phyloP scores from a whole-genome alignment of 2,329 filamentous ascomycete genomes.

The Emmonsia crescens region DNA sequence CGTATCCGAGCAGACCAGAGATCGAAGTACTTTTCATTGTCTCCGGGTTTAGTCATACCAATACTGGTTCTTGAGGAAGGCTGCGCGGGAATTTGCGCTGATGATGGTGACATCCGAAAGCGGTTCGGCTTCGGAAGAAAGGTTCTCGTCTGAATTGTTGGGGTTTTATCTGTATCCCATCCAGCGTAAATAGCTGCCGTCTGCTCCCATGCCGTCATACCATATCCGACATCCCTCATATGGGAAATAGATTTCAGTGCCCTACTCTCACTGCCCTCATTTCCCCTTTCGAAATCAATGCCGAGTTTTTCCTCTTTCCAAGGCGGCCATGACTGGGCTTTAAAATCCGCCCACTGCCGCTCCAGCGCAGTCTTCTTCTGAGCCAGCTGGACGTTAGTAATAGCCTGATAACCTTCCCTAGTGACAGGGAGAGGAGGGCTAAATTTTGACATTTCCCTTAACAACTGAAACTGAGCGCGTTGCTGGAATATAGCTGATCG shows the following conservation, averaged over 20 bases:
- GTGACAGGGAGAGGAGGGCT: conserved; percentile 45
- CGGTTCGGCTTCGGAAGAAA: conserved; percentile 21
- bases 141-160: conserved; percentile 50
- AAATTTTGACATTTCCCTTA: conserved; percentile 46
- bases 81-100: not conserved
- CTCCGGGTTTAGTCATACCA: conserved; percentile 1
- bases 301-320: conserved; percentile 53
- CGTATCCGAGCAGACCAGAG: conserved; percentile 49
- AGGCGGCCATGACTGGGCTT: conserved; percentile 53
- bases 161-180: conserved; percentile 53
- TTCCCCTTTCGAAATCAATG: conserved; percentile 47
- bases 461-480: conserved; percentile 46
- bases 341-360: conserved; percentile 47
- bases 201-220: conserved; percentile 40
- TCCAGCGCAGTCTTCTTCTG: conserved; percentile 47
- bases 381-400: conserved; percentile 46
- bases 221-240: conserved; percentile 52
- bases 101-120: not conserved
- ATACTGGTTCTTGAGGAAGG: not conserved
- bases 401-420: conserved; percentile 46
- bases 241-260: conserved; percentile 45
- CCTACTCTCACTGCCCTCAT: conserved; percentile 46
- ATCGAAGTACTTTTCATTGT: conserved; percentile 17
- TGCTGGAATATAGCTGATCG: conserved; percentile 41
- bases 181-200: conserved; percentile 46